Evolutionary conservation across 495 filamentous ascomycete genomes (phyloP), one percentile per base, ranked within the genome.

Genomic region (Aspergillus campestris): DNA sequence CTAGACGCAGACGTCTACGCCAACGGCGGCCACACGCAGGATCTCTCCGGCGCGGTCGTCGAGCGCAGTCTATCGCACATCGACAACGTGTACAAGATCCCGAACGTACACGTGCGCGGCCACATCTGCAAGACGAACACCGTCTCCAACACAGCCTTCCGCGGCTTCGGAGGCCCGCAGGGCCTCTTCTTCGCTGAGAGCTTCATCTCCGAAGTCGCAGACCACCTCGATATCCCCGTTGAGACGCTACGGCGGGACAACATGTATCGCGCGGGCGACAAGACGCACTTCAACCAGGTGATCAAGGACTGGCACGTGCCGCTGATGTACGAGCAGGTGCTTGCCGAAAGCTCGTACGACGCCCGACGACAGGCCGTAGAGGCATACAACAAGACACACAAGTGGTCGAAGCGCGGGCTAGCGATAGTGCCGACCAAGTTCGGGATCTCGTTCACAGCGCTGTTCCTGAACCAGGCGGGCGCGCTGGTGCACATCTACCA

Each of bases 401-500:
- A 89, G 58, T 98, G 92, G 92, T 91, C 89, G 54, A 97, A 97
- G 70, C 81, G 89, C 35, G 92, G 92, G 45, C 70, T 98, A 34
- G 81, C 89, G 31, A 68, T 98, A 7, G 84, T 97, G 48, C 92
- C 92, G 6, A 97, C 92, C 27, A 98, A 98, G 60, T 98, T 98
- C 51, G 92, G 92, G 47, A 97, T 98, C 51, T 94, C 88, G 9
- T 98, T 95, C 66, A 96, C 92, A 0, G 91, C 92, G 6, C 78
- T 96, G 6, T 95, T 89, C 70, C 75, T 97, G 57, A 98, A 98
- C 63, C 92, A 98, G 62, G 92, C 92, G 31, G 91, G 90, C 47
- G 92, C 92, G 10, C 70, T 96, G 14, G 92, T 98, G 3, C 91
- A 98, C 64, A 89, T 98, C 53, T 98, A 98, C 61, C 90, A 95